Percentiles rank a stretch among this genome's conserved stretches.
phyloP scores from a whole-genome alignment of 169 alveolate species.

The Plasmodium gaboni region DNA sequence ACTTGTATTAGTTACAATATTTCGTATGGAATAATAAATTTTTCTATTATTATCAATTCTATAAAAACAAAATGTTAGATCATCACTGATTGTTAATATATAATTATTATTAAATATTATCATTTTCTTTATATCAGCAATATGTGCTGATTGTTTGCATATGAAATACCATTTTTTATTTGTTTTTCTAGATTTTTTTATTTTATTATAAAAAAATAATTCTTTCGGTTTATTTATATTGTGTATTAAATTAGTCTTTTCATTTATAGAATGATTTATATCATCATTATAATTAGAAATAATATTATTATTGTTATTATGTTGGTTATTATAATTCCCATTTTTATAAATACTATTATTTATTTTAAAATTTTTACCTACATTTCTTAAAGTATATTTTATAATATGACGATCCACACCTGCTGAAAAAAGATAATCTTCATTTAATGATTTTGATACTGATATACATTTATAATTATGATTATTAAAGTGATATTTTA shows the following conservation, averaged over 20 bases:
- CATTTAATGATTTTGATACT: conserved; percentile 40
- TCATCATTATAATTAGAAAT: not conserved
- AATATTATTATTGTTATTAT: not conserved
- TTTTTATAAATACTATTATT: not conserved
- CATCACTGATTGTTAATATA: conserved; percentile 45
- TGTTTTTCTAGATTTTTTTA: conserved; percentile 13
- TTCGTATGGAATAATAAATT: conserved; percentile 8
- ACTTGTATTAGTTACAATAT: conserved; percentile 4
- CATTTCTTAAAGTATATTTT: conserved; percentile 18
- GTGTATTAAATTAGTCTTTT: too few relatives aligned
- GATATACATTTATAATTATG: conserved; percentile 47
- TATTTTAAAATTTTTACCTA: not conserved
- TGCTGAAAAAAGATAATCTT: conserved; percentile 20
- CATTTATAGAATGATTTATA: not conserved
- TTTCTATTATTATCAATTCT: not conserved
- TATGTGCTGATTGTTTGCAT: conserved; percentile 24
- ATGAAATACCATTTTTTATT: conserved; percentile 30
- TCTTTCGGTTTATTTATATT: not conserved
- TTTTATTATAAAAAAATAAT: conserved; percentile 8
- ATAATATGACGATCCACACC: conserved; percentile 43
- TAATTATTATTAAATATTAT: not conserved
- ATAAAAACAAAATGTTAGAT: conserved; percentile 26
- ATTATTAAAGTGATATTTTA: conserved; percentile 33
- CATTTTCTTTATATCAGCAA: conserved; percentile 43
- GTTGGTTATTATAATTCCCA: not conserved